Evolutionary conservation across 306 rosid genomes (phyloP).

Genomic region (Acmispon strigosus): DNA sequence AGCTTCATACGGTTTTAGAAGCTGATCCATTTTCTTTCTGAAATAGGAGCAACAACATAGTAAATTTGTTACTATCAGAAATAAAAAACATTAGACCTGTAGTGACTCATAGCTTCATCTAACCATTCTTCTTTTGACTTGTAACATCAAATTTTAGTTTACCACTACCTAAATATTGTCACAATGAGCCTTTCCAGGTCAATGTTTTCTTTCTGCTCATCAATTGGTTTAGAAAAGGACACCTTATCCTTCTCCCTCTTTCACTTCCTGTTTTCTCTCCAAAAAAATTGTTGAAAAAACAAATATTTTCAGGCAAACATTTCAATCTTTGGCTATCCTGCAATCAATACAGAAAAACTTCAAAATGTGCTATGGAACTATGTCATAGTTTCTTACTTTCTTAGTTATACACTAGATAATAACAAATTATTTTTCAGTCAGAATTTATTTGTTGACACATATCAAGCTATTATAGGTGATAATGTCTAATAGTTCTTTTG

Average conservation of each 20-base stretch:
- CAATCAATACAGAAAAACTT: conserved; percentile 1
- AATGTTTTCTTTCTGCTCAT: background rate
- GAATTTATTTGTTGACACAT: background rate
- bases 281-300: too few species aligned
- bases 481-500: conserved; percentile 26
- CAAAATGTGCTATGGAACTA: background rate
- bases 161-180: background rate
- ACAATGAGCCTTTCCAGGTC: background rate
- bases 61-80: background rate
- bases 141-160: background rate
- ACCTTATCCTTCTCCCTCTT: background rate
- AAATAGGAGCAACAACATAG: background rate
- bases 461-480: background rate
- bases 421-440: background rate
- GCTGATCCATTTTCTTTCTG: background rate
- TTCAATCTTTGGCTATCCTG: background rate
- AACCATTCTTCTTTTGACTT: background rate
- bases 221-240: background rate
- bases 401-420: background rate
- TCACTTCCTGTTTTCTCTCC: background rate
- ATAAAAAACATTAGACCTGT: background rate
- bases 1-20: background rate
- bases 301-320: background rate
- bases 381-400: background rate
- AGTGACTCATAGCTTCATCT: background rate